Base-by-base conservation (phyloP, 2,329 filamentous ascomycete species). In the Aspergillus flavus region DNA sequence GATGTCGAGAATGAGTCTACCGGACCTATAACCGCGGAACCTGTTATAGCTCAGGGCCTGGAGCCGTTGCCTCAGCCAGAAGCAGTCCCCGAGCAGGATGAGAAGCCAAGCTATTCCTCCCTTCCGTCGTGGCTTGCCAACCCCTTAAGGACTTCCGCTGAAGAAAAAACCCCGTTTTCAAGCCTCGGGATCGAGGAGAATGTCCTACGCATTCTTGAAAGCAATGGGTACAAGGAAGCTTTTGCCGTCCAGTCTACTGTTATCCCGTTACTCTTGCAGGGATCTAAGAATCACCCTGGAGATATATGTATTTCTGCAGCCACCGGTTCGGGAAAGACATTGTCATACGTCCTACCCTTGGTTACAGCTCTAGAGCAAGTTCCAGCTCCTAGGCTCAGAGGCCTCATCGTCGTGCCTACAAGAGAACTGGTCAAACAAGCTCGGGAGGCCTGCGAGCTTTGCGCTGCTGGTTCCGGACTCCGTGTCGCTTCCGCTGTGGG, bases 321-420 rank as follows among this genome's bases (percentile, higher is more conserved):
- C 1, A 99, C 95, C 0, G 95, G 95, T 10, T 98, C 95, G 0
- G 95, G 95, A 61, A 99, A 99, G 76, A 99, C 95, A 0, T 78
- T 99, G 19, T 91, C 94, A 0, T 99, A 99, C 72, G 87, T 94
- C 0, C 81, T 99, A 3, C 95, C 95, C 0, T 88, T 99, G 63
- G 85, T 96, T 4, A 87, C 93, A 53, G 89, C 90, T 57, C 81
- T 99, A 56, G 89, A 90, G 68, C 82, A 86, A 36, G 85, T 85
- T 16, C 80, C 81, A 26, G 84, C 88, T 12, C 91, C 90, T 0
- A 86, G 86, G 61, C 80, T 99, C 10, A 86, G 91, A 45, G 94
- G 90, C 0, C 78, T 99, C 0, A 87, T 99, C 54, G 89, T 99
- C 1, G 88, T 99, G 12, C 95, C 95, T 0, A 99, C 94, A 0